These are phyloP conservation scores for Hansenula lynferdii DNA, from an alignment of 1,139 yeast species.

Conservation along the genomic window DNA sequence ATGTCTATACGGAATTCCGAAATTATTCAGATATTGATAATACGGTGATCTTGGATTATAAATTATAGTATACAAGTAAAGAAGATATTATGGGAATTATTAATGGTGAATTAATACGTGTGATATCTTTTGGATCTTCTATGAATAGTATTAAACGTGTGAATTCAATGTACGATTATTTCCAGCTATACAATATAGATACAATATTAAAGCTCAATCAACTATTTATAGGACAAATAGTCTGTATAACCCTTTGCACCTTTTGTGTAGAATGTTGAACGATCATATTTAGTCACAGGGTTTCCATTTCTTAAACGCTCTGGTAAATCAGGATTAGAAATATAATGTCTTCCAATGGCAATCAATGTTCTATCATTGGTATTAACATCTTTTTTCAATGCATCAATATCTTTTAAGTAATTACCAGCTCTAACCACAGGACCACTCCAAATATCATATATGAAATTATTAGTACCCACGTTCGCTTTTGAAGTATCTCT, in stretches of 20 bases:
- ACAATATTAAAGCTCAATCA: too few species aligned
- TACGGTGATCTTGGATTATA: too few species aligned
- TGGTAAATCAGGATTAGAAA: slow-evolving; percentile 49
- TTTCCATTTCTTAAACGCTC: slow-evolving; percentile 38
- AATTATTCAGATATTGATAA: too few species aligned
- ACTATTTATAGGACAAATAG: slow-evolving; percentile 27
- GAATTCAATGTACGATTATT: too few species aligned
- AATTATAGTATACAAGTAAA: too few species aligned
- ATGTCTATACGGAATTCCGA: too few species aligned
- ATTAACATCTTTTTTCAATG: slow-evolving; percentile 21
- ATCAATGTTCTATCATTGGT: slow-evolving; percentile 36
- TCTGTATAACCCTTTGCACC: slow-evolving; percentile 26
- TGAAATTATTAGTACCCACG: slow-evolving; percentile 15
- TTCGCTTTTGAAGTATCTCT: not conserved
- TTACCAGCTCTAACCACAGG: slow-evolving; percentile 43
- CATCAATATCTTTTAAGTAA: slow-evolving; percentile 27
- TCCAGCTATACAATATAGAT: too few species aligned
- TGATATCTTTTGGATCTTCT: too few species aligned
- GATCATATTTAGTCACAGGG: slow-evolving; percentile 34
- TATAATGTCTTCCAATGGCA: slow-evolving; percentile 42
- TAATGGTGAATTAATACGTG: too few species aligned
- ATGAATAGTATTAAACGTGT: too few species aligned
- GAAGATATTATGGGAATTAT: too few species aligned
- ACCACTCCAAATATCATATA: slow-evolving; percentile 32
- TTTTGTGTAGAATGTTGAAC: slow-evolving; percentile 33